phyloP scores from a whole-genome alignment of 2,329 filamentous ascomycete species.

The Aspergillus bombycis region DNA sequence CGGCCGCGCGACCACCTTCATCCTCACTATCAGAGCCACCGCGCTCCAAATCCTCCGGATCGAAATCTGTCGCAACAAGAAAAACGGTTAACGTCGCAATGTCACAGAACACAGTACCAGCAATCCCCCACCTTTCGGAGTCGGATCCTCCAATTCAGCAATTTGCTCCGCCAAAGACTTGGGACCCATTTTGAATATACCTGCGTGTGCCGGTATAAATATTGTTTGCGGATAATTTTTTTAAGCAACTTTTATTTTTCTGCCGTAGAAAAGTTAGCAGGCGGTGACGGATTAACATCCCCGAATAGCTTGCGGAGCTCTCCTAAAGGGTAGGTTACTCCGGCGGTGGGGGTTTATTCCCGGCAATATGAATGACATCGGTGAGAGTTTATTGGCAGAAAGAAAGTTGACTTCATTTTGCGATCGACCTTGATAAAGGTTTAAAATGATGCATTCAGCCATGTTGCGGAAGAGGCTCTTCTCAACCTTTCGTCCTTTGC shows the following conservation, averaged over 20 bases:
- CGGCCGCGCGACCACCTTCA: slow-evolving; percentile 51
- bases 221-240: slow-evolving; percentile 24
- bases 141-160: slow-evolving; percentile 64
- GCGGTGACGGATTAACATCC: slow-evolving; percentile 19
- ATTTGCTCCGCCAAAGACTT: slow-evolving; percentile 66
- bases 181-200: slow-evolving; percentile 31
- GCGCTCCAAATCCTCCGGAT: slow-evolving; percentile 72
- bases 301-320: not conserved
- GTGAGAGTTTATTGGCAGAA: not conserved
- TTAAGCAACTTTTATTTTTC: slow-evolving; percentile 26
- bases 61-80: slow-evolving; percentile 63
- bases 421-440: not conserved
- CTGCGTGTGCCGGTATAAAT: not conserved
- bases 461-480: slow-evolving; percentile 51
- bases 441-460: not conserved
- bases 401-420: too few species aligned
- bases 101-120: not conserved
- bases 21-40: slow-evolving; percentile 60
- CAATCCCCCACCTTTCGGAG: slow-evolving; percentile 59
- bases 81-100: slow-evolving; percentile 12
- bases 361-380: slow-evolving; percentile 24
- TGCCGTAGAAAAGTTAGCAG: slow-evolving; percentile 21
- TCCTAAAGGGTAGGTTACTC: not conserved
- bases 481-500: slow-evolving; percentile 57
- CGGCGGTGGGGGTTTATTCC: slow-evolving; percentile 24